Evolutionary conservation across 2,329 filamentous ascomycete species (phyloP).

Genomic region (Fusarium acutatum): DNA sequence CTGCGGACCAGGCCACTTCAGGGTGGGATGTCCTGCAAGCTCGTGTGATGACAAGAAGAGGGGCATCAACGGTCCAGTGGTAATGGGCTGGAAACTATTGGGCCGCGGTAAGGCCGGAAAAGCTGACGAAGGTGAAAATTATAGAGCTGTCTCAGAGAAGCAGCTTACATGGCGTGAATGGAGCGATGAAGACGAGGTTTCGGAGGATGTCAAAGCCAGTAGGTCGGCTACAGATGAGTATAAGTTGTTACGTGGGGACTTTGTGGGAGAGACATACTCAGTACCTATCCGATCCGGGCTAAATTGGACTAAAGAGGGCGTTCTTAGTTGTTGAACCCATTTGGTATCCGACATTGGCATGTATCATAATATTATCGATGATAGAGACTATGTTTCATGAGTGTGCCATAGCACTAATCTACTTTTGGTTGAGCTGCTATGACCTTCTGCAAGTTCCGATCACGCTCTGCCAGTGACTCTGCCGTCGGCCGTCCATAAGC

Average conservation of each 20-base stretch:
- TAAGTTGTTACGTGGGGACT: background rate
- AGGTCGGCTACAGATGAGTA: background rate
- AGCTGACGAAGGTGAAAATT: accelerated
- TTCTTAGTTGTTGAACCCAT: background rate
- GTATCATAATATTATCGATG: background rate
- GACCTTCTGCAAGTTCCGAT: conserved; percentile 20
- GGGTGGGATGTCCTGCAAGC: background rate
- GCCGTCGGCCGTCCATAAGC: conserved; percentile 15
- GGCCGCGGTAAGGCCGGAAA: background rate
- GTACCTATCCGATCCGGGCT: background rate
- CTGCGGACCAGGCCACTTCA: background rate
- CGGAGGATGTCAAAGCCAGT: background rate
- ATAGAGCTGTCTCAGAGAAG: accelerated
- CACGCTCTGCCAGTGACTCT: conserved; percentile 9
- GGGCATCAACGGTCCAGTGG: background rate
- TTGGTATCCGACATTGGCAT: accelerated
- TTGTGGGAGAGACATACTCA: background rate
- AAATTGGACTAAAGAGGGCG: background rate
- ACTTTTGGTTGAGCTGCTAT: conserved; percentile 19
- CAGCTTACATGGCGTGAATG: background rate
- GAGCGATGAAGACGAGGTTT: background rate
- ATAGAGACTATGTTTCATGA: background rate
- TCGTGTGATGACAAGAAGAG: background rate
- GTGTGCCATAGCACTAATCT: background rate
- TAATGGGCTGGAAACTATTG: background rate